Percentiles rank a stretch among this genome's conserved stretches.
These are phyloP conservation scores for Alternaria sp. DNA, from an alignment of 2,329 filamentous ascomycete species.

Conservation along the genomic window DNA sequence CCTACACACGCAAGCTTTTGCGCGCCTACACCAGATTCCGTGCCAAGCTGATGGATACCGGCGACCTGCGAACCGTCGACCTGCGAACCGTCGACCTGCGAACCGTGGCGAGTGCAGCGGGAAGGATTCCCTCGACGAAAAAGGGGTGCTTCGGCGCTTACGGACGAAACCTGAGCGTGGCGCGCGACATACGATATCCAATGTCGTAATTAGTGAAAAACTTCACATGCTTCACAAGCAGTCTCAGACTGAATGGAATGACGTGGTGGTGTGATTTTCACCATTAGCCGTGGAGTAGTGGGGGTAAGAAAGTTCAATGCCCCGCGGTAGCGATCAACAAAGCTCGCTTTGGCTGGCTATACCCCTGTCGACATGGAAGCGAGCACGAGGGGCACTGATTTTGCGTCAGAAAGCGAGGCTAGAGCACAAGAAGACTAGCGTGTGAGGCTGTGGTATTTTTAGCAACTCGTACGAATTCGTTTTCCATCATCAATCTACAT, in stretches of 20 bases:
- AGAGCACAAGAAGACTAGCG: background rate
- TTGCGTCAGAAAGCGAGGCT: background rate
- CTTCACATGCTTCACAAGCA: background rate
- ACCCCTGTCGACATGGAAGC: conserved; percentile 15
- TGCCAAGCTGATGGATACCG: conserved; percentile 7
- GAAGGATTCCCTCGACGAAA: conserved; percentile 25
- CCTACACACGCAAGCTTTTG: background rate
- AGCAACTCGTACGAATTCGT: conserved; percentile 9
- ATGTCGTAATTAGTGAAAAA: background rate
- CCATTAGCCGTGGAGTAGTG: conserved; percentile 1
- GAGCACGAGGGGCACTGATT: conserved; percentile 23
- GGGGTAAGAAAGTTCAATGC: conserved; percentile 8
- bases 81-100: background rate
- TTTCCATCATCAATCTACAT: conserved; percentile 1
- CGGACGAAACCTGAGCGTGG: conserved; percentile 7
- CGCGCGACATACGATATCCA: background rate
- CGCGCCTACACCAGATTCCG: background rate
- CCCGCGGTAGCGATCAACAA: conserved; percentile 9
- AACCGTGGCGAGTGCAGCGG: conserved; percentile 27
- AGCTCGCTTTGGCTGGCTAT: background rate
- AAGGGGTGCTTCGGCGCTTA: conserved; percentile 16
- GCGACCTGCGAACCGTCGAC: conserved; percentile 13
- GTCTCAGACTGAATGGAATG: background rate
- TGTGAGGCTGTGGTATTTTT: conserved; percentile 12
- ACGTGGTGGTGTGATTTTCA: background rate